These are phyloP conservation scores for Areca catechu DNA, from an alignment of 176 grass and related monocot genomes.

Conservation along the genomic window DNA sequence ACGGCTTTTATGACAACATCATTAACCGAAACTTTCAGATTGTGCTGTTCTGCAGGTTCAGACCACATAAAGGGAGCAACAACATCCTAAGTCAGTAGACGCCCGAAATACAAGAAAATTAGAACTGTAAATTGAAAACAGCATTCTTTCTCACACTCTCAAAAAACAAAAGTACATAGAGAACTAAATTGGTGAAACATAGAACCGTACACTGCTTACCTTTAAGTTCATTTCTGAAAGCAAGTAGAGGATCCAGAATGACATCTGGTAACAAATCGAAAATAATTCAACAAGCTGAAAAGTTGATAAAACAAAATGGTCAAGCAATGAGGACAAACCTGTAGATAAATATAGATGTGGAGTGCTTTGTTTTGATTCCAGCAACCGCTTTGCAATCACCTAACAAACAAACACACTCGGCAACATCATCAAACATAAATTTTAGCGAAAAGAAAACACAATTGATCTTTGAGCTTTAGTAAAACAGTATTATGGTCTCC, in stretches of 20 bases:
- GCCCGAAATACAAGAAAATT: no score
- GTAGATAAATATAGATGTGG: conserved; percentile 90
- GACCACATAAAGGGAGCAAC: conserved; percentile 11
- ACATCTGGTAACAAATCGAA: conserved; percentile 62
- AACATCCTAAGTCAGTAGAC: background rate
- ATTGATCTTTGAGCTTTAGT: background rate
- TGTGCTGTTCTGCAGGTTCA: conserved; percentile 66
- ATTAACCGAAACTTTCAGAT: conserved; percentile 94
- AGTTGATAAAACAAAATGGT: conserved; percentile 6
- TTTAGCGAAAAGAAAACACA: conserved; percentile 1
- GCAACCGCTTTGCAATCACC: conserved; percentile 89
- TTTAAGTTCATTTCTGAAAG: conserved; percentile 91
- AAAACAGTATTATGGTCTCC: no score
- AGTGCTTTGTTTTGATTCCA: conserved; percentile 90
- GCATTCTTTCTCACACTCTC: no score
- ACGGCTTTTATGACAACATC: conserved; percentile 98
- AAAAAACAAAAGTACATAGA: conserved; percentile 10
- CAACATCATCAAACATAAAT: background rate
- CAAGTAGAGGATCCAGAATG: conserved; percentile 73
- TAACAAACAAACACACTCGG: conserved; percentile 17
- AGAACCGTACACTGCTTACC: conserved; percentile 30
- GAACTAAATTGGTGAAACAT: conserved; percentile 13
- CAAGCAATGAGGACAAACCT: conserved; percentile 31
- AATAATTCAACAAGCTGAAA: conserved; percentile 14
- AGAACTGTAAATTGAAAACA: no score